A percentile compares a stretch with the other conserved stretches of the same genome.
phyloP scores from a whole-genome alignment of 257 asterid species.

The Misopates orontium region DNA sequence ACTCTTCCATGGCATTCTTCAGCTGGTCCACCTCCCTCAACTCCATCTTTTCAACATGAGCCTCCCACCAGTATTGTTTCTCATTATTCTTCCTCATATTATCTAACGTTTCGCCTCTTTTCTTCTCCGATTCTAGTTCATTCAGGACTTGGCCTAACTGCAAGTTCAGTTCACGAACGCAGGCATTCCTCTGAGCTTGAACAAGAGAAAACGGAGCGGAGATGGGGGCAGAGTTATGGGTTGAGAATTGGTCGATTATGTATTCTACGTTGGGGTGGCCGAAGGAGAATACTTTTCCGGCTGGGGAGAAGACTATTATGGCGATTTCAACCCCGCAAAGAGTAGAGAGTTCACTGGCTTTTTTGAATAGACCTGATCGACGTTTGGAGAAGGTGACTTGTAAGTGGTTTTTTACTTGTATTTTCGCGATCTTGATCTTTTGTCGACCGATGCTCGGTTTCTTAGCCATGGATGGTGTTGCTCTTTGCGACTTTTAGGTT shows the following conservation, averaged over 20 bases:
- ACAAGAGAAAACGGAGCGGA: constrained; percentile 39
- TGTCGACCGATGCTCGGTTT: constrained; percentile 70
- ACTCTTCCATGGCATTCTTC: constrained; percentile 57
- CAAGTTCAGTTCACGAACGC: constrained; percentile 50
- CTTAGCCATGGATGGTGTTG: constrained; percentile 61
- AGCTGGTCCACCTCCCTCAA: constrained; percentile 55
- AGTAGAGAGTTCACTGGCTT: constrained; percentile 74
- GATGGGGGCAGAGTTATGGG: constrained; percentile 22
- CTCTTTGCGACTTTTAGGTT: no score
- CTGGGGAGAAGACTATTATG: constrained; percentile 68
- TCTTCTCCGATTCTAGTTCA: constrained; percentile 56
- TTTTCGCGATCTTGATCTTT: constrained; percentile 71
- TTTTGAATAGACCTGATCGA: constrained; percentile 63
- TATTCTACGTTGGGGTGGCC: constrained; percentile 72
- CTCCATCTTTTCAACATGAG: constrained; percentile 46
- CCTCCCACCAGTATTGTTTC: constrained; percentile 73
- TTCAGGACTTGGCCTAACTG: constrained; percentile 59
- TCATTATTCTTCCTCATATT: constrained; percentile 41
- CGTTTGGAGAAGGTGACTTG: constrained; percentile 80
- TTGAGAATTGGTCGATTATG: constrained; percentile 47
- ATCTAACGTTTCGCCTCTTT: constrained; percentile 60
- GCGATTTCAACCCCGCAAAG: constrained; percentile 69
- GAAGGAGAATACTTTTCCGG: constrained; percentile 74
- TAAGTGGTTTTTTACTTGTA: constrained; percentile 59
- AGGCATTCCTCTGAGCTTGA: constrained; percentile 55